These are phyloP conservation scores for Fusarium dimerum DNA, from an alignment of 2,329 filamentous ascomycete species.

Conservation along the genomic window DNA sequence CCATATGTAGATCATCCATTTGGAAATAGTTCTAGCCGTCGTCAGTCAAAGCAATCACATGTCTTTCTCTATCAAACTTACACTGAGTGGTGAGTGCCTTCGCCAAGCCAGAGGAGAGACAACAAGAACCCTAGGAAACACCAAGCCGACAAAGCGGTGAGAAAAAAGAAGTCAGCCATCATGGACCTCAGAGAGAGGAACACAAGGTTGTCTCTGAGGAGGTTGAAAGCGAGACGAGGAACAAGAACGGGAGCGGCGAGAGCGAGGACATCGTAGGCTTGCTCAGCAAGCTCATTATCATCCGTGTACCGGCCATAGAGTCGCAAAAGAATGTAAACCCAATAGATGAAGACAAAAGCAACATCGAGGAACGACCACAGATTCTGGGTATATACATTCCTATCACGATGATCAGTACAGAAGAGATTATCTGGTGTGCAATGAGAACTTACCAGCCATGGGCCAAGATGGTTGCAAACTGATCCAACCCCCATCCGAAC, in stretches of 20 bases:
- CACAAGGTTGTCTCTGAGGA: constrained; percentile 81
- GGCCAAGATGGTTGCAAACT: constrained; percentile 74
- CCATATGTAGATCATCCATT: constrained; percentile 95
- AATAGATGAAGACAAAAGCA: constrained; percentile 72
- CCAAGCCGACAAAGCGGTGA: constrained; percentile 76
- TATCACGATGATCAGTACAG: constrained; percentile 21
- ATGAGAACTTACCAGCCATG: constrained; percentile 57
- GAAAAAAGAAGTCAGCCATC: constrained; percentile 81
- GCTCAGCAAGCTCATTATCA: constrained; percentile 53
- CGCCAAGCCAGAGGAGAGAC: constrained; percentile 75
- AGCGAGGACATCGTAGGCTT: constrained; percentile 76
- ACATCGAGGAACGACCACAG: constrained; percentile 87
- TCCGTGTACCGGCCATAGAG: constrained; percentile 61
- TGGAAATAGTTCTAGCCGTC: constrained; percentile 63
- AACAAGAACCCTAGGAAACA: constrained; percentile 82
- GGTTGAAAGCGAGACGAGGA: constrained; percentile 77
- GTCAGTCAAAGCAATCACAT: constrained; percentile 7
- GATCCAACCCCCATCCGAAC: constrained; percentile 77
- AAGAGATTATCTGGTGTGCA: neutral
- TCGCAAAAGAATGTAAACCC: constrained; percentile 67
- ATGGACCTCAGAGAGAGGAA: constrained; percentile 80
- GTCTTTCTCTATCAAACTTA: constrained; percentile 33
- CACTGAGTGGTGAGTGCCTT: constrained; percentile 61
- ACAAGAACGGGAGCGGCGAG: constrained; percentile 77
- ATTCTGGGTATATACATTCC: constrained; percentile 85